phyloP scores from a whole-genome alignment of 139 green algal species.

The Micractinium sp. region DNA sequence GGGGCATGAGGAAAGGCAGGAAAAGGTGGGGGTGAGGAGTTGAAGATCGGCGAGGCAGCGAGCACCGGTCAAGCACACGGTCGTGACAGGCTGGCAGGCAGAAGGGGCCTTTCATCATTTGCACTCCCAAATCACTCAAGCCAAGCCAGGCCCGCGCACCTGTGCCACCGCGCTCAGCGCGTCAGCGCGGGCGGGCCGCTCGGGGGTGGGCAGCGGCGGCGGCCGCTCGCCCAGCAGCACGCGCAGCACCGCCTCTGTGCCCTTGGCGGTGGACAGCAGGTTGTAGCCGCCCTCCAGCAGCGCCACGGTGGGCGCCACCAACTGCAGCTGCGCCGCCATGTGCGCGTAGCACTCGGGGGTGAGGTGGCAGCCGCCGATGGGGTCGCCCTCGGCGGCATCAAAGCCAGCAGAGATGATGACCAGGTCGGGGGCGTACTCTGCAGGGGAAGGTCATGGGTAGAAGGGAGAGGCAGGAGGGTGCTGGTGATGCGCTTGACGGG shows the following conservation, averaged over 20 bases:
- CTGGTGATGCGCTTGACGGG: not conserved
- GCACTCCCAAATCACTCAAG: not conserved
- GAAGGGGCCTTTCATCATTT: too few species aligned
- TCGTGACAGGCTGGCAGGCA: not conserved
- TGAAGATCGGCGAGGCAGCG: not conserved
- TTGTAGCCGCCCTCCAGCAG: conserved; percentile 90
- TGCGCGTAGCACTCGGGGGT: conserved; percentile 69
- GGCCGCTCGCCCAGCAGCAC: conserved; percentile 73
- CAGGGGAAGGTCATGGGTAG: too few species aligned
- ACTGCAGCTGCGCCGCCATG: conserved; percentile 75
- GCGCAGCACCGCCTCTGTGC: conserved; percentile 71
- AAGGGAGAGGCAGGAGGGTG: not conserved
- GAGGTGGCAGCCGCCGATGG: conserved; percentile 52
- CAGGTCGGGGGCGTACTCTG: conserved; percentile 84
- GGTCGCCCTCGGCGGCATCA: conserved; percentile 67
- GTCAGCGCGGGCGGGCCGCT: conserved; percentile 9
- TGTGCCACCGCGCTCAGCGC: conserved; percentile 37
- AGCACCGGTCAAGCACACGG: not conserved
- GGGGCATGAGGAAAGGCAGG: not conserved
- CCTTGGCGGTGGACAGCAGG: conserved; percentile 64
- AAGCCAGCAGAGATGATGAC: conserved; percentile 88
- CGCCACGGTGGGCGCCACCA: conserved; percentile 64
- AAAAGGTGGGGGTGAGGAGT: not conserved
- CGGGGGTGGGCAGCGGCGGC: conserved; percentile 16
- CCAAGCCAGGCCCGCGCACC: not conserved